Conservation (phyloP, 1,139 yeast species). For the Candida gigantensis region DNA sequence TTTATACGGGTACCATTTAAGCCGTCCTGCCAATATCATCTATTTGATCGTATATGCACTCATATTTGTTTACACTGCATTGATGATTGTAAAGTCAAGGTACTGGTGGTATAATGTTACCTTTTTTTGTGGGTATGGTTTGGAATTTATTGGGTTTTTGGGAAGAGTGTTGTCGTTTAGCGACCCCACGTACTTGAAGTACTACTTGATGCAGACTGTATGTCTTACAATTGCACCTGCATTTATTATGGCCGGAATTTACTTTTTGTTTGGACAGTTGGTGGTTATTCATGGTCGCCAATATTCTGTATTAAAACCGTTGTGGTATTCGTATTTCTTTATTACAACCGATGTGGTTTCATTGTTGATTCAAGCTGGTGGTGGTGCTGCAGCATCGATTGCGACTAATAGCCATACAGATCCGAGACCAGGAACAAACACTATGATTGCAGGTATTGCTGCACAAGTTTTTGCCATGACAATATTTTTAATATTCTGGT, state of each 20-base stretch:
- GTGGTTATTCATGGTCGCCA: conserved; percentile 66
- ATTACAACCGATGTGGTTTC: conserved; percentile 66
- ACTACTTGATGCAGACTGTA: conserved; percentile 65
- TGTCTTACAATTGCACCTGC: conserved; percentile 81
- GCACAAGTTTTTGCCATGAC: conserved; percentile 78
- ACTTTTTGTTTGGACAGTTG: conserved; percentile 70
- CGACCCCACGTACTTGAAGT: conserved; percentile 29
- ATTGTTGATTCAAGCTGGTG: conserved; percentile 75
- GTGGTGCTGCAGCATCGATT: conserved; percentile 70
- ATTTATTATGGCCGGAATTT: conserved; percentile 83
- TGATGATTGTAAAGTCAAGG: conserved; percentile 24
- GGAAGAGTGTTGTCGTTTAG: conserved; percentile 56
- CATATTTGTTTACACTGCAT: conserved; percentile 22
- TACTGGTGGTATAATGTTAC: conserved; percentile 33
- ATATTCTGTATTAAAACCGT: conserved; percentile 64
- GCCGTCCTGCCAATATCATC: conserved; percentile 31
- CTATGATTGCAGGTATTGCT: conserved; percentile 81
- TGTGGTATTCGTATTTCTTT: conserved; percentile 70
- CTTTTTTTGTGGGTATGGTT: conserved; percentile 29
- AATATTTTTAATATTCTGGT: conserved; percentile 57
- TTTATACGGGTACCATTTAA: conserved; percentile 25
- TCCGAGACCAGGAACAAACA: conserved; percentile 57
- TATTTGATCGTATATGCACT: conserved; percentile 29
- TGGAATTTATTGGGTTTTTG: conserved; percentile 61
- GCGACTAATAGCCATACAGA: conserved; percentile 37